Base-by-base conservation (phyloP, 345 rosid species). In the Salix suchowensis region DNA sequence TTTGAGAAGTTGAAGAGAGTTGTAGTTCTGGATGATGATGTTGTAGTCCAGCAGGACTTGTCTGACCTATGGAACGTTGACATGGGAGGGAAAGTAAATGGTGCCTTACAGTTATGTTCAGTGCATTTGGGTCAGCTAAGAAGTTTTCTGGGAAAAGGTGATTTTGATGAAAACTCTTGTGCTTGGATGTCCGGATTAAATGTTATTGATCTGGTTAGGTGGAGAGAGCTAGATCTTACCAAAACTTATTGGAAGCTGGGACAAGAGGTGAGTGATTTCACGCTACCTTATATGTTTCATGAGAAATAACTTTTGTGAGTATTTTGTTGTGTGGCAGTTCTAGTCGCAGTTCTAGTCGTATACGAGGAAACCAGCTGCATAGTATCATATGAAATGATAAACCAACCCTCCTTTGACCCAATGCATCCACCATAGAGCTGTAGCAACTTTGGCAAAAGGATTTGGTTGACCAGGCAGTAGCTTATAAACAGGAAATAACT, bases 171-270 rank as follows among this genome's bases (percentile, higher is more conserved):
- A 69, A 84, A 77, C 68, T 86, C 90, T 4, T 94, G 97, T 83
- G 83, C 87, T 64, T 94, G 98, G 98, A 91, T 94, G 97, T 87
- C 98, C 77, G 97, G 98, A 74, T 86, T 94, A 78, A 94, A 92
- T 82, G 79, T 94, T 44, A 76, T 94, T 82, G 96, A 94, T 87
- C 91, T 95, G 72, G 85, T 70, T 46, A 85, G 82, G 81, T 95
- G 98, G 98, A 90, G 92, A 74, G 87, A 84, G 75, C 74, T 86
- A 69, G 77, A 75, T 58, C 85, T 86, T 39, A 90, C 97, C 37
- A 78, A 86, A 75, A 90, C 88, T 71, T 93, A 88, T 83, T 77
- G 64, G 81, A 85, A 87, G 74, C 80, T 85, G 79, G 75, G 71
- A 42, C 88, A 81, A 84, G 79, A 89, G 93, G 98, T 94, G 71